Evolutionary conservation across 208 protist species (phyloP).

Genomic region (Trypanosoma cruzi): DNA sequence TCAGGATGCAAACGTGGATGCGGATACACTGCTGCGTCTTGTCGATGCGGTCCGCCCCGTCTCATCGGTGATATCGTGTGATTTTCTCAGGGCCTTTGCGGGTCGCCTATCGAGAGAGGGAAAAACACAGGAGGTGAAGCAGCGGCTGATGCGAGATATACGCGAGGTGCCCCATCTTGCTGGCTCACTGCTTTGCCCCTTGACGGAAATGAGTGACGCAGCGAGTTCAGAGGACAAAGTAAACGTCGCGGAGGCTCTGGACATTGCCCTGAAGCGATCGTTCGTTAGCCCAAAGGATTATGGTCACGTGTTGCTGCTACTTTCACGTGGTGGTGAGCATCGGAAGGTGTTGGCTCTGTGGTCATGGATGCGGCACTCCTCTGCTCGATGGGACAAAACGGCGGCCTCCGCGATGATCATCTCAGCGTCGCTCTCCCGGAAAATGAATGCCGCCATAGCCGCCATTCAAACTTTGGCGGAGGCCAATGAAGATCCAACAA

Average conservation of each 20-base stretch:
- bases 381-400: conserved; percentile 65
- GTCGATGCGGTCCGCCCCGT: conserved; percentile 34
- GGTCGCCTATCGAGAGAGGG: conserved; percentile 3
- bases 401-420: conserved; percentile 59
- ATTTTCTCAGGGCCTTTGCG: conserved; percentile 37
- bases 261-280: conserved; percentile 39
- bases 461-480: conserved; percentile 68
- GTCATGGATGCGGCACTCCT: conserved; percentile 86
- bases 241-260: conserved; percentile 49
- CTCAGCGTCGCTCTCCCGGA: conserved; percentile 40
- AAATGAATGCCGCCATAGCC: conserved; percentile 54
- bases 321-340: conserved; percentile 36
- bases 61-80: conserved; percentile 20
- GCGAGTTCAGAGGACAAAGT: conserved; percentile 26
- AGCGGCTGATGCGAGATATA: conserved; percentile 41
- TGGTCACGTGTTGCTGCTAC: conserved; percentile 44
- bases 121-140: conserved; percentile 33
- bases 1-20: background rate
- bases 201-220: conserved; percentile 47
- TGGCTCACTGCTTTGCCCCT: conserved; percentile 40
- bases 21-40: conserved; percentile 34
- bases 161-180: conserved; percentile 45
- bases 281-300: conserved; percentile 64
- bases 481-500: conserved; percentile 45
- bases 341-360: conserved; percentile 47